These are phyloP conservation scores for Lumnitzera racemosa DNA, from an alignment of 345 rosid species.

Conservation along the genomic window DNA sequence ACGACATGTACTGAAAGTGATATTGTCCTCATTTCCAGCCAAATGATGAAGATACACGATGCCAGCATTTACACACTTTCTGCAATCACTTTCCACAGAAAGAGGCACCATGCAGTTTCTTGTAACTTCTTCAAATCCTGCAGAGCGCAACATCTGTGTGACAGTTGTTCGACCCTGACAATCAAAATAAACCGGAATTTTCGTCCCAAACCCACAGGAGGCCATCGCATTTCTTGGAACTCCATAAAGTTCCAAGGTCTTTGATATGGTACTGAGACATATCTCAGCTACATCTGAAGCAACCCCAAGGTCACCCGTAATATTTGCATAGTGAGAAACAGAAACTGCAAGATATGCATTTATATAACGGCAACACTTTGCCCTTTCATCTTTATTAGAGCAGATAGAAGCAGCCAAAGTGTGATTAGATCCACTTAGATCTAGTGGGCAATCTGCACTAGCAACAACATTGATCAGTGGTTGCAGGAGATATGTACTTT, in stretches of 20 bases:
- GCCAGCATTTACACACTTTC: conserved; percentile 71
- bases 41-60: conserved; percentile 62
- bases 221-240: conserved; percentile 67
- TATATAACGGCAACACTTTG: conserved; percentile 89
- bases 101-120: conserved; percentile 57
- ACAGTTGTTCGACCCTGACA: conserved; percentile 71
- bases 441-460: conserved; percentile 79
- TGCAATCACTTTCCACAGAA: conserved; percentile 44
- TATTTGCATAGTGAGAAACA: conserved; percentile 65
- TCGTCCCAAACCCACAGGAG: conserved; percentile 82
- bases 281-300: conserved; percentile 35
- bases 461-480: background rate
- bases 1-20: conserved; percentile 76
- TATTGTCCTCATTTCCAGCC: conserved; percentile 44
- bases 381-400: conserved; percentile 47
- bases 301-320: conserved; percentile 62
- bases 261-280: conserved; percentile 59
- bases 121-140: conserved; percentile 50
- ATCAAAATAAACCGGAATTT: conserved; percentile 68
- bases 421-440: conserved; percentile 63
- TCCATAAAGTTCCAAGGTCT: conserved; percentile 69
- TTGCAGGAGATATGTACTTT: background rate
- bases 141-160: conserved; percentile 65
- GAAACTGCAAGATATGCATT: conserved; percentile 79
- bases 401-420: conserved; percentile 75